Base-by-base conservation (phyloP, 441 rosid genomes). In the Rhodomyrtus psidioides region DNA sequence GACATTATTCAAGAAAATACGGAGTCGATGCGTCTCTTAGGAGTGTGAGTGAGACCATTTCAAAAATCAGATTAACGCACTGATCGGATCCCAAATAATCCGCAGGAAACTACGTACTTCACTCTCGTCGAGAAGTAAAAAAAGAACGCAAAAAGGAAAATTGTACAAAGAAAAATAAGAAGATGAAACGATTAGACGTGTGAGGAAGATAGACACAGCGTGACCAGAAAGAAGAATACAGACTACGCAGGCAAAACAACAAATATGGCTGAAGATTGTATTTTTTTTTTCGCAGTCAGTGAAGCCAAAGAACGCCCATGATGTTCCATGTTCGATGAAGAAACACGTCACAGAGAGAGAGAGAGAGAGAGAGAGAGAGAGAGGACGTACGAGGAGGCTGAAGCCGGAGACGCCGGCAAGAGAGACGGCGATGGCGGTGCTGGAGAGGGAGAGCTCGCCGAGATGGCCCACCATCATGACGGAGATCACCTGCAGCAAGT, bases 381-480 rank as follows among this genome's bases (percentile, higher is more conserved):
- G 75, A 62, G 55, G 17, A 2, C 14, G 46, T 65, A 65, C 49
- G 14, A 65, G 26, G 76, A 65, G 76, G 76, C 76, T 65, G 76
- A 65, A 65, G 4, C 76, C 76, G 26, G 76, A 65, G 76, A 65
- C 46, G 76, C 49, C 14, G 7, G 49, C 23, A 26, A 65, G 76
- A 34, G 95, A 93, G 54, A 91, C 74, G 34, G 94, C 91, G 26
- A 94, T 87, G 86, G 94, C 89, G 86, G 92, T 90, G 81, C 94
- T 90, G 19, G 95, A 89, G 84, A 94, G 96, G 17, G 92, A n/a
- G 13, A 93, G 94, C 83, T 91, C 88, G 13, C 96, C 92, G 13
- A 93, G 94, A 75, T 94, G 94, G 57, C 96, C 96, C 3, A 91
- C 94, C 95, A 94, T 92, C 85, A 91, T 90, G 79, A 91, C 81